phyloP scores from a whole-genome alignment of 2,329 filamentous ascomycete genomes.

The Whalleya microplaca region DNA sequence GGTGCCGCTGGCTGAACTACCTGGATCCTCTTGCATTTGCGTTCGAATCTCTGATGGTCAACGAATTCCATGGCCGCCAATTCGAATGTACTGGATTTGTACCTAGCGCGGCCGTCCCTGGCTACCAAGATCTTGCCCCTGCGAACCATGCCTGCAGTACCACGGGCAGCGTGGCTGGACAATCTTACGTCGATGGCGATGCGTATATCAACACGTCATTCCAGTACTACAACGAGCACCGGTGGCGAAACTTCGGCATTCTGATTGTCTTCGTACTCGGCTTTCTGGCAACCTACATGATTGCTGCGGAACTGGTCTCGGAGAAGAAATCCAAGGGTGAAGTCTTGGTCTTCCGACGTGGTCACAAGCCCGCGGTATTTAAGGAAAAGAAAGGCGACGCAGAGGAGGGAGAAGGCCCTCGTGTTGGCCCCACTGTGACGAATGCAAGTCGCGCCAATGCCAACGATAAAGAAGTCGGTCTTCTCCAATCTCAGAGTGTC shows the following conservation, averaged over 20 bases:
- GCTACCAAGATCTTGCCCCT: constrained; percentile 42
- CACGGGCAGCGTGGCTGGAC: constrained; percentile 61
- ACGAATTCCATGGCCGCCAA: constrained; percentile 73
- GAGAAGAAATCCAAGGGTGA: constrained; percentile 75
- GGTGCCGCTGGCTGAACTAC: constrained; percentile 85
- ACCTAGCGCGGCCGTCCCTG: constrained; percentile 41
- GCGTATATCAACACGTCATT: constrained; percentile 59
- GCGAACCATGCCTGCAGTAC: constrained; percentile 59
- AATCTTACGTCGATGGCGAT: constrained; percentile 58
- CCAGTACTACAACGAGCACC: constrained; percentile 60
- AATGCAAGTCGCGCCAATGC: constrained; percentile 47
- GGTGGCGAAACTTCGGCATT: constrained; percentile 75
- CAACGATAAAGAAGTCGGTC: constrained; percentile 45
- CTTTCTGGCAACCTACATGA: constrained; percentile 64
- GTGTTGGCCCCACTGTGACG: constrained; percentile 50
- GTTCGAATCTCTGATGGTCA: constrained; percentile 80
- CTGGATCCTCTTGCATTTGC: constrained; percentile 79
- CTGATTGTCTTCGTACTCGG: constrained; percentile 67
- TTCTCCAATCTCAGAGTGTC: constrained; percentile 63
- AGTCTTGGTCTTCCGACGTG: constrained; percentile 73
- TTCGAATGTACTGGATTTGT: constrained; percentile 58
- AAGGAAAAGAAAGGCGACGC: constrained; percentile 66
- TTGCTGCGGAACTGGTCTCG: constrained; percentile 68
- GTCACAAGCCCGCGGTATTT: constrained; percentile 62
- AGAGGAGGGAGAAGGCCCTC: constrained; percentile 54